These are phyloP conservation scores for Ligustrum vulgare DNA, from an alignment of 257 asterid genomes.

Conservation along the genomic window DNA sequence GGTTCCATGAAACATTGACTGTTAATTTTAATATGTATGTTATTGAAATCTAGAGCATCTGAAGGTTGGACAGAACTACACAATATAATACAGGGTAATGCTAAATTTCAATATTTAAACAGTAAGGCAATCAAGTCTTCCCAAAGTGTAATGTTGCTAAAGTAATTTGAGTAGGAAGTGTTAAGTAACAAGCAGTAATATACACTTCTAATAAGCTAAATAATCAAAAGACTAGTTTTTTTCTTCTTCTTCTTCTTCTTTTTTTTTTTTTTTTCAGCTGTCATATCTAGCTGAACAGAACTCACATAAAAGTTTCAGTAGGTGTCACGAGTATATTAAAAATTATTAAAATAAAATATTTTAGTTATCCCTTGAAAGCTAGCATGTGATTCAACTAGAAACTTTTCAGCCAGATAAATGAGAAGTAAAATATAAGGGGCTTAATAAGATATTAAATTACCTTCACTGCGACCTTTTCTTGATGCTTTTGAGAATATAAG, in stretches of 20 bases:
- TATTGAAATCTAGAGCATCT: constrained; percentile 6
- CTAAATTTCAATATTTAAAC: constrained; percentile 12
- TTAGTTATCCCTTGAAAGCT: constrained; percentile 23
- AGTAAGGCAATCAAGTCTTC: background rate
- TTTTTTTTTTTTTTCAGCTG: too few species aligned
- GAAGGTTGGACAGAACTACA: background rate
- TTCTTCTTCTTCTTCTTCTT: too few species aligned
- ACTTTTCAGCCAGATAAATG: constrained; percentile 15
- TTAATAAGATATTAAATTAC: constrained; percentile 37
- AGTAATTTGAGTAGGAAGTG: background rate
- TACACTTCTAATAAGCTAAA: constrained; percentile 1
- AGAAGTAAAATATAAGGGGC: constrained; percentile 3
- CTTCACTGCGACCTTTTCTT: constrained; percentile 52
- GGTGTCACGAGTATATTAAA: background rate
- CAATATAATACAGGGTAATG: background rate
- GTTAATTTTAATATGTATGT: constrained; percentile 1
- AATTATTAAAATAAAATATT: background rate
- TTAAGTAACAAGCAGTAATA: background rate
- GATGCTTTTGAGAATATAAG: constrained; percentile 96
- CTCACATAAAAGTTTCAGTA: constrained; percentile 4
- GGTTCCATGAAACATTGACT: background rate
- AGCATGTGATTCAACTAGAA: constrained; percentile 11
- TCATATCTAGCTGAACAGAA: background rate
- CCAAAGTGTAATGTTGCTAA: background rate
- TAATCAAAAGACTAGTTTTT: background rate